Percentiles rank a stretch among this genome's conserved stretches.
Conservation (phyloP, 176 grass and related monocot species). For the Lolium rigidum region DNA sequence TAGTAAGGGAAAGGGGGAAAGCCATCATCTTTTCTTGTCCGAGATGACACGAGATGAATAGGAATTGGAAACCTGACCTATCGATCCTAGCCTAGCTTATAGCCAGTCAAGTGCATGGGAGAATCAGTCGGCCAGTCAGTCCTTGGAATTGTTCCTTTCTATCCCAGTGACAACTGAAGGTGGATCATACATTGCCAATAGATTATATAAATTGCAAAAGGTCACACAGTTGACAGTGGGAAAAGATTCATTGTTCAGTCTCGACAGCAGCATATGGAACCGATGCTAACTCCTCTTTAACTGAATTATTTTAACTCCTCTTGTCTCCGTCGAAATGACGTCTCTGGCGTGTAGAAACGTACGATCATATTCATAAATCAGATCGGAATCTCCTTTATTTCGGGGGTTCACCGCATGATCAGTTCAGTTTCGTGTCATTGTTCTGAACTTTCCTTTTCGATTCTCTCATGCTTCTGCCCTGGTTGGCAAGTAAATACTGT, state of each 20-base stretch:
- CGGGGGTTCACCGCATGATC: neutral
- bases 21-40: slow-evolving; percentile 14
- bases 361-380: slow-evolving; percentile 3
- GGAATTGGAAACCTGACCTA: slow-evolving; percentile 20
- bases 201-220: neutral
- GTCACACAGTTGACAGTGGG: neutral
- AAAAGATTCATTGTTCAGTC: neutral
- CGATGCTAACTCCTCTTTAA: neutral
- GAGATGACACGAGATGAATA: slow-evolving; percentile 18
- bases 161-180: neutral
- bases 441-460: neutral
- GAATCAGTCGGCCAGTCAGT: slow-evolving; percentile 39
- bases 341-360: neutral
- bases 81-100: slow-evolving; percentile 12
- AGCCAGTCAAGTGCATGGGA: slow-evolving; percentile 45
- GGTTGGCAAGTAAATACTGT: neutral
- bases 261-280: slow-evolving; percentile 9
- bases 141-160: slow-evolving; percentile 29
- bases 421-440: neutral
- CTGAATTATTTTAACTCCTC: neutral
- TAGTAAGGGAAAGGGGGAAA: slow-evolving; percentile 1
- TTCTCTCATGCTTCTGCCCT: neutral
- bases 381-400: neutral
- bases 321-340: neutral
- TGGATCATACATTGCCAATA: neutral